Base-by-base conservation (phyloP, 768 basidiomycete species). In the Sarcodon sp. region DNA sequence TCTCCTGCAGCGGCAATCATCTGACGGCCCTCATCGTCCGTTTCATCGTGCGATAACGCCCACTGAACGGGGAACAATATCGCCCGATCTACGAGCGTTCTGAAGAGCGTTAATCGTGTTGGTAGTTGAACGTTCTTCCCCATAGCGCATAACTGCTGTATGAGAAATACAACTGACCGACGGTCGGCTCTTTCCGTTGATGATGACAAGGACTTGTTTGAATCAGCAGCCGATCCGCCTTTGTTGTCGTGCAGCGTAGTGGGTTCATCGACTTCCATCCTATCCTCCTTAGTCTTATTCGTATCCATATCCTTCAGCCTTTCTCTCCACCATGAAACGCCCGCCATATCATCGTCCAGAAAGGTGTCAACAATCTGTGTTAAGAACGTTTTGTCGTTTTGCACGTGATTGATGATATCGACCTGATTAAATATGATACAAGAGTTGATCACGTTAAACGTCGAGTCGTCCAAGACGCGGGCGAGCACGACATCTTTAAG, bases 391-490 rank as follows among this genome's bases (percentile, higher is more conserved):
- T 73, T 74, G 56, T 96, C 87, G 49, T 72, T 75, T 60, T 91
- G 87, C 33, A 98, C 76, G 59, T 94, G 81, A 44, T 73, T 79
- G 58, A 99, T 92, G 59, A 99, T 97, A 65, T 99, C 96, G 57
- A 94, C 91, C 63, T 99, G 94, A 67, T 98, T 96, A 76, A 93
- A 98, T 60, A 97, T 90, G 63, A 99, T 91, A 66, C 88, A 88
- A 1, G 90, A 92, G 65, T 92, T 97, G 59, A 98, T 77, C 57
- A 96, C 89, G 59, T 90, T 91, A 74, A 97, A 94, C 0, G 93
- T 97, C 2, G 88, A 85, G 63, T 99, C 96, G 57, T 99, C 96
- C 44, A 97, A 76, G 1, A 84, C 83, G 13, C 96, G 83, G 0
- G 92, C 90, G 44, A 99, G 85, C 37, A 99, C 90, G 50, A 99